Percentiles rank a stretch among this genome's conserved stretches.
phyloP scores from a whole-genome alignment of 805 yeast genomes.

The Lipomyces chichibuensis region DNA sequence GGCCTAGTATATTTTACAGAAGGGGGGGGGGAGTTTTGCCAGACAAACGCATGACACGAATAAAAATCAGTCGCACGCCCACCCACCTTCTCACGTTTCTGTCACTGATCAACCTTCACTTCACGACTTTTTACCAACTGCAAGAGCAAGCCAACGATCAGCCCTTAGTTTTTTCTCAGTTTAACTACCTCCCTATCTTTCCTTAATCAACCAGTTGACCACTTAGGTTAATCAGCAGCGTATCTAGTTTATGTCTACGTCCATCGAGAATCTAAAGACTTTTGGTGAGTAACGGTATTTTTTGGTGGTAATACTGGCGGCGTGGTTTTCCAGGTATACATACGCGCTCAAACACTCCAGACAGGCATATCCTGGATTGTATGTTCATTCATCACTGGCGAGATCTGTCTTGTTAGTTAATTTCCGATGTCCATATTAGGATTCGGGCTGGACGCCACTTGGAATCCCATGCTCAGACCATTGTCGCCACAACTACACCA shows the following conservation, averaged over 20 bases:
- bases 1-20: not conserved
- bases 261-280: constrained; percentile 72
- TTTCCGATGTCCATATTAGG: not conserved
- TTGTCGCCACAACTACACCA: not conserved
- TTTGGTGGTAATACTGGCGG: not conserved
- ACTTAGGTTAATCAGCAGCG: not conserved
- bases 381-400: not conserved
- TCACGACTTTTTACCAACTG: not conserved
- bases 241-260: constrained; percentile 56
- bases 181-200: not conserved
- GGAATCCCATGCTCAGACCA: not conserved
- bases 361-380: not conserved
- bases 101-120: not conserved
- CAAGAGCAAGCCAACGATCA: not conserved
- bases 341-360: not conserved
- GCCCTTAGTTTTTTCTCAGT: constrained; percentile 1
- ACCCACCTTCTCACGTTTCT: not conserved
- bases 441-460: not conserved
- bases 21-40: not conserved
- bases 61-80: not conserved
- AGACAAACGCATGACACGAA: not conserved
- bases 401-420: not conserved
- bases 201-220: not conserved
- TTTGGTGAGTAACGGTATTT: constrained; percentile 42
- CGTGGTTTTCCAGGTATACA: not conserved